A percentile compares a stretch with the other conserved stretches of the same genome.
Conservation (phyloP, 176 grass and related monocot species). For the Pharus latifolius region DNA sequence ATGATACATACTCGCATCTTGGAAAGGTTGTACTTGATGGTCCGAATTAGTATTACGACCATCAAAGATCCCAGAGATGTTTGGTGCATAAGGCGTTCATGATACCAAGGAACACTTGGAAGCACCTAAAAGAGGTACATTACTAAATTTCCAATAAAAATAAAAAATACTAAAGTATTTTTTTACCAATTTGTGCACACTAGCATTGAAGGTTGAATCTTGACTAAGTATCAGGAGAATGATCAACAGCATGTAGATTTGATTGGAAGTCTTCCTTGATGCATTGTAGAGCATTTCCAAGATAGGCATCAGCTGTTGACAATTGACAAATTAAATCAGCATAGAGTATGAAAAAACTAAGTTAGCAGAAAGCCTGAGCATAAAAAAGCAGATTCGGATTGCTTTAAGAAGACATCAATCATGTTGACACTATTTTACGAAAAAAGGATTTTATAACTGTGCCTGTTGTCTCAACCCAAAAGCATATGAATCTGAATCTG, state of each 20-base stretch:
- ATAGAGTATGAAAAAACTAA: slow-evolving; percentile 6
- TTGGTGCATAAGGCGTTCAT: slow-evolving; percentile 92
- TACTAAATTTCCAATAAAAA: slow-evolving; percentile 10
- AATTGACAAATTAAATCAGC: slow-evolving; percentile 2
- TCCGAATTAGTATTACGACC: slow-evolving; percentile 88
- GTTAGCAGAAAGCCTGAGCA: neutral
- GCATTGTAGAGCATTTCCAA: slow-evolving; percentile 98
- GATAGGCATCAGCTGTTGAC: slow-evolving; percentile 76
- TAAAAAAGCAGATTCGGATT: neutral
- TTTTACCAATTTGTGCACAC: slow-evolving; percentile 91
- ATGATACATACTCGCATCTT: slow-evolving; percentile 69
- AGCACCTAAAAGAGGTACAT: slow-evolving; percentile 41
- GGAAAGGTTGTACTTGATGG: slow-evolving; percentile 98
- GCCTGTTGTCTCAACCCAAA: slow-evolving; percentile 2
- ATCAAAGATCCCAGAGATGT: slow-evolving; percentile 93
- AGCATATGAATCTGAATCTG: neutral
- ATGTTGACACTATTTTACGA: neutral
- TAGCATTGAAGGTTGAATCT: slow-evolving; percentile 97
- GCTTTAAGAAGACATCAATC: neutral
- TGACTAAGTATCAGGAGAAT: slow-evolving; percentile 99
- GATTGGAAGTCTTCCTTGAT: slow-evolving; percentile 93
- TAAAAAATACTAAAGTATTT: slow-evolving; percentile 13
- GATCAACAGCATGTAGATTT: slow-evolving; percentile 97
- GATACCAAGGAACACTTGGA: slow-evolving; percentile 87
- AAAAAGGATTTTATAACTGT: neutral